Evolutionary conservation across 164 flowering plant genomes (phyloP).

Genomic region (Cinnamomum chago): DNA sequence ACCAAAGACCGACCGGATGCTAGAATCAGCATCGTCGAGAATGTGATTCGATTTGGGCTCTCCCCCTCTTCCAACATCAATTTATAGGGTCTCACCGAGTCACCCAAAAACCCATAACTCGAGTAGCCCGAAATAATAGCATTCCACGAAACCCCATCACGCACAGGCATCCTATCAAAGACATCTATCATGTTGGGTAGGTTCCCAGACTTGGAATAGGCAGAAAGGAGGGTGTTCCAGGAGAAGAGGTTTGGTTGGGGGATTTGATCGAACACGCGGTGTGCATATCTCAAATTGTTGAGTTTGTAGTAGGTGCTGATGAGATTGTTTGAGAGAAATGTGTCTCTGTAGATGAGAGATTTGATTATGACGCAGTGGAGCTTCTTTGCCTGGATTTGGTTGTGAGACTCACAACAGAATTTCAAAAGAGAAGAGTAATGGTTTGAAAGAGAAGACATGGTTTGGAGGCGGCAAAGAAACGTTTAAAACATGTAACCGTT

Average conservation of each 20-base stretch:
- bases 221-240: slow-evolving; percentile 71
- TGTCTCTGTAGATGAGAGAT: slow-evolving; percentile 46
- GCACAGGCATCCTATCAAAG: slow-evolving; percentile 17
- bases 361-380: slow-evolving; percentile 61
- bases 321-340: slow-evolving; percentile 56
- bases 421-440: slow-evolving; percentile 48
- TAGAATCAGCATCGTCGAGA: slow-evolving; percentile 23
- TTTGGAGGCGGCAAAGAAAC: not conserved
- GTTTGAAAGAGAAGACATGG: slow-evolving; percentile 37
- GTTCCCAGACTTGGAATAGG: slow-evolving; percentile 54
- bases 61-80: slow-evolving; percentile 21
- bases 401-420: slow-evolving; percentile 41
- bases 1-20: slow-evolving; percentile 8
- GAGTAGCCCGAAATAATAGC: slow-evolving; percentile 30
- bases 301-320: slow-evolving; percentile 37
- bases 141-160: slow-evolving; percentile 47
- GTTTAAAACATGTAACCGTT: not conserved
- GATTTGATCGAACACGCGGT: slow-evolving; percentile 61
- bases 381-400: slow-evolving; percentile 40
- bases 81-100: slow-evolving; percentile 16
- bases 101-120: slow-evolving; percentile 1
- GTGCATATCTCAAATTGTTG: slow-evolving; percentile 46
- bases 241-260: slow-evolving; percentile 59
- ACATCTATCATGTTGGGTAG: slow-evolving; percentile 16
- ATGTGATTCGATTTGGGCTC: slow-evolving; percentile 24